These are phyloP conservation scores for Lachnellula cervina DNA, from an alignment of 2,329 filamentous ascomycete genomes.

Conservation along the genomic window DNA sequence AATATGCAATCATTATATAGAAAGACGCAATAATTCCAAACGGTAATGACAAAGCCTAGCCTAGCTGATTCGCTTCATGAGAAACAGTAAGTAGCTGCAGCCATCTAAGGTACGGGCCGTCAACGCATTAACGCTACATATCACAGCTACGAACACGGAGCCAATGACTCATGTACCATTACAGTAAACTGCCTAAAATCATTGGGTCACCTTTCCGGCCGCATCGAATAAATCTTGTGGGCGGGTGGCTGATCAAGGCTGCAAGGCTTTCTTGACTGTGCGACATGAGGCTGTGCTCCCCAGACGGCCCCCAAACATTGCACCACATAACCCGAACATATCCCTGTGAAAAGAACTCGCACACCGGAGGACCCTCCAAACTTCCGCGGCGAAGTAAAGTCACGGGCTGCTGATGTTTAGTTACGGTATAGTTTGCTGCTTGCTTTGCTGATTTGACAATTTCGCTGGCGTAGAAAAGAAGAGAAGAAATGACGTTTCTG, in stretches of 20 bases:
- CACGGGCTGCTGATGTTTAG: background rate
- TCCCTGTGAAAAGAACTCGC: background rate
- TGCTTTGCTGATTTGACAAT: background rate
- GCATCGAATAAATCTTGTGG: background rate
- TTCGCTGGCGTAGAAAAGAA: background rate
- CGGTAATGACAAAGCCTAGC: too few species aligned
- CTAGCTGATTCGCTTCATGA: too few species aligned
- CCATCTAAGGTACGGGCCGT: background rate
- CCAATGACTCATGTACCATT: background rate
- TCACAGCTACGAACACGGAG: background rate
- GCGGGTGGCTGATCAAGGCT: background rate
- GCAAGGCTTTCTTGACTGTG: background rate
- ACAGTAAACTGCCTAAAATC: background rate
- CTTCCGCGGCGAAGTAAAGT: background rate
- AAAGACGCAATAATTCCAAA: too few species aligned
- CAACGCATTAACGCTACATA: background rate
- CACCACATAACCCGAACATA: background rate
- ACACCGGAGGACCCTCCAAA: background rate
- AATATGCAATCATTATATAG: too few species aligned
- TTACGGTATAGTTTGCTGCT: background rate
- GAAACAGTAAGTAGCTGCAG: too few species aligned
- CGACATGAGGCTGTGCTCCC: background rate
- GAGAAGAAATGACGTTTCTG: background rate
- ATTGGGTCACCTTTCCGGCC: background rate
- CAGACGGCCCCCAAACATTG: background rate